Evolutionary conservation across 2,329 filamentous ascomycete species (phyloP), one percentile per base, ranked within the genome.

Genomic region (Penicillium sp.): DNA sequence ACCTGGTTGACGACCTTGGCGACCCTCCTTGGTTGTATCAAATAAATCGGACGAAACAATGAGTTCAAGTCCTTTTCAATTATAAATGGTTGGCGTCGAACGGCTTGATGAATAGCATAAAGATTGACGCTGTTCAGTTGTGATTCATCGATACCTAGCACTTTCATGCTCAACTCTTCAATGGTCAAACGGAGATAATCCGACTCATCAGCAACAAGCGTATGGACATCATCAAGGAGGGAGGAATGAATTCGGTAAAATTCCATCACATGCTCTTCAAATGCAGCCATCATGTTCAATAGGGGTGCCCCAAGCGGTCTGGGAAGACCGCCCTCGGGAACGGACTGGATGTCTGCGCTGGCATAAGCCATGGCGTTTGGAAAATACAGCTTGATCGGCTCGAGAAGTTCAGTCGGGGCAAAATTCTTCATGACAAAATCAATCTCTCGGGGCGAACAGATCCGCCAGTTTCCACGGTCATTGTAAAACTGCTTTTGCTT

Each of bases 1-100:
- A 80, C 76, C 13, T 64, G 64, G 26, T 73, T 63, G 6, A 79
- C 62, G 10, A 65, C 56, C 12, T 61, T 52, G 2, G 74, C 67
- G 26, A 77, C 67, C 15, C 66, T 57, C 41, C 71, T 74, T 4
- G 76, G 72, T 14, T 74, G 66, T 13, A 82, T 49, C 60, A 57
- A 70, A 67, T 55, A 76, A 52, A 42, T 59, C 32, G 61, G 55
- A 7, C 56, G 50, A 20, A 66, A 62, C 2, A 62, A 42, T 12
- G 59, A 59, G 14, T 51, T 56, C 12, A 50, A 51, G 30, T 66
- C 62, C 22, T 52, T 49, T 14, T 61, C 51, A 15, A 68, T 56
- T 9, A 64, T 43, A 30, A 66, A 65, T 1, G 61, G 47, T 29
- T 58, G 38, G 4, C 47, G 55, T 15, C 58, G 51, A 12, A 57